Evolutionary conservation across 805 yeast species (phyloP), one percentile per base, ranked within the genome.

Genomic region (Wickerhamiella sergipiensis): DNA sequence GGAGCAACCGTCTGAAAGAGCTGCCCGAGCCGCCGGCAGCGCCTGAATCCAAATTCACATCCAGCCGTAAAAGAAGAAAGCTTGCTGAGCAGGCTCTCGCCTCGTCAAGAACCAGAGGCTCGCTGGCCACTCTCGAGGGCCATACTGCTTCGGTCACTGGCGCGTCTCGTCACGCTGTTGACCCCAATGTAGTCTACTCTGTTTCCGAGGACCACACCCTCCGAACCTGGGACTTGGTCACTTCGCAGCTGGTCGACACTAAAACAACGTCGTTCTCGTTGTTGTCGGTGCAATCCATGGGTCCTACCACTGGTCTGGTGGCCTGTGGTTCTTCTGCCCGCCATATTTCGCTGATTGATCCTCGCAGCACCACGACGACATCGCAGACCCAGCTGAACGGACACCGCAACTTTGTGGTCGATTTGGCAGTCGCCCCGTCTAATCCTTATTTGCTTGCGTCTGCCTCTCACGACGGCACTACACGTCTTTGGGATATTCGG

Each of bases 281-380:
- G 55, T 73, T 89, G 45, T 85, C 95, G 0, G 67, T 89, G 26
- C 72, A 80, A 29, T 81, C 81, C 57, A 71, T 92, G 54, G 78
- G 85, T 6, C 72, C 77, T 48, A 70, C 81, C 49, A 78, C 85
- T 55, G 62, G 61, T 13, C 71, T 92, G 50, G 68, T 92, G 29
- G 95, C 89, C 8, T 79, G 90, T 52, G 98, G 98, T n/a, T 87
- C 97, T 1, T 83, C 95, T 12, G 97, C 97, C n/a, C 83, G 98
- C 67, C 97, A 92, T 67, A 89, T 92, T 56, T 82, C 88, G 50
- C 72, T 92, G 54, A 95, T 87, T 62, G 98, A 92, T 65, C 97
- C 97, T 45, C 78, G 98, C 64, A 74, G 75, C 2, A 67, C 78
- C 0, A 73, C 82, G 2, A 71, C 77, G 6, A 75, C 79, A 7